A percentile compares a stretch with the other conserved stretches of the same genome.
Conservation (phyloP, 208 protist species). For the Jaenimonas drosophilae region DNA sequence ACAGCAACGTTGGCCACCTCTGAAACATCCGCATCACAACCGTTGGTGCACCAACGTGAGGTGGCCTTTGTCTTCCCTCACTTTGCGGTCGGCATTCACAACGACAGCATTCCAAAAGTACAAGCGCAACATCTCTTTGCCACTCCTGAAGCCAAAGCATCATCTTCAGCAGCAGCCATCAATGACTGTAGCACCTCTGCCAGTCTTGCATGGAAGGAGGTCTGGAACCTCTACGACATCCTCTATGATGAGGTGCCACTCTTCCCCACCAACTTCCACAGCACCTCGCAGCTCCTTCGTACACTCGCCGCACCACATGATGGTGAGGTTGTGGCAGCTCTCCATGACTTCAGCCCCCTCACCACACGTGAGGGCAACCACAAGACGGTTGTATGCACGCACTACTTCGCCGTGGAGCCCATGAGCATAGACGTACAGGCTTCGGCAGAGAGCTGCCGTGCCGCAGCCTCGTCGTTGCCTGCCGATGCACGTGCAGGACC, state of each 20-base stretch:
- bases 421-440: too few species aligned
- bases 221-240: conserved; percentile 85
- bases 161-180: too few species aligned
- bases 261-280: conserved; percentile 20
- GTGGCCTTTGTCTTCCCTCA: conserved; percentile 32
- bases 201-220: conserved; percentile 63
- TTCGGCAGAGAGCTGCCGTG: not conserved
- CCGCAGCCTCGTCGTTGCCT: too few species aligned
- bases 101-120: conserved; percentile 2
- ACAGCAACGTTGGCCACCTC: not conserved
- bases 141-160: not conserved
- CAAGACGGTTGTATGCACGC: conserved; percentile 41
- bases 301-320: not conserved
- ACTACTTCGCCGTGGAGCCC: conserved; percentile 31
- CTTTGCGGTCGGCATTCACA: conserved; percentile 52
- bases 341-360: not conserved
- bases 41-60: not conserved
- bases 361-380: conserved; percentile 7
- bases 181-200: conserved; percentile 1
- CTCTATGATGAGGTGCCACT: conserved; percentile 66
- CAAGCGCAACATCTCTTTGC: not conserved
- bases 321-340: not conserved
- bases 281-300: conserved; percentile 3
- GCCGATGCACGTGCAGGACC: not conserved
- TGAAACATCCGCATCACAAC: not conserved